Conservation (phyloP, 2,329 filamentous ascomycete genomes). For the Trichoderma oligosporum region DNA sequence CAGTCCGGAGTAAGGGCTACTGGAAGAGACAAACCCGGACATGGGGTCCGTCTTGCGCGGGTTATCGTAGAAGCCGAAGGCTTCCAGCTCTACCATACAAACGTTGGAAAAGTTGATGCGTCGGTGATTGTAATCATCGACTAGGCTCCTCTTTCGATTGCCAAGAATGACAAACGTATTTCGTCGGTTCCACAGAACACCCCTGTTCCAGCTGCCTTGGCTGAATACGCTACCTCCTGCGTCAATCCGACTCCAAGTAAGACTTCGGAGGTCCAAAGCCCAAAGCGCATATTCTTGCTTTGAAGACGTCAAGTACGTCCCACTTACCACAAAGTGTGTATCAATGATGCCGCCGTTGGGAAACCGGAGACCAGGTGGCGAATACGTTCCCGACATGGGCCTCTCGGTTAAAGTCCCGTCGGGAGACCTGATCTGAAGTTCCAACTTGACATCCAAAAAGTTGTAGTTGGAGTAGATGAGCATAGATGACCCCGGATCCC, state of each 20-base stretch:
- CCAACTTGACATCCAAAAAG: constrained; percentile 93
- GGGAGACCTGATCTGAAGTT: constrained; percentile 80
- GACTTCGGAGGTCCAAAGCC: constrained; percentile 81
- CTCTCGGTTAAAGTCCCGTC: constrained; percentile 84
- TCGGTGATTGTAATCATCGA: constrained; percentile 97
- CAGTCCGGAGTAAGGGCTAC: constrained; percentile 60
- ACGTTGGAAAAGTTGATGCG: constrained; percentile 97
- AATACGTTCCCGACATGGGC: constrained; percentile 81
- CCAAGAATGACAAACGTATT: constrained; percentile 96
- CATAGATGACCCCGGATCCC: constrained; percentile 67
- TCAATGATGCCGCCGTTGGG: constrained; percentile 95
- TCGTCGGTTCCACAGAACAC: constrained; percentile 85
- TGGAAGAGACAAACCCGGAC: constrained; percentile 81
- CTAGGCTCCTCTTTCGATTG: constrained; percentile 86
- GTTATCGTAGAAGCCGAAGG: constrained; percentile 96
- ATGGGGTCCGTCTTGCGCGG: constrained; percentile 73
- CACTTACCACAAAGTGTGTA: constrained; percentile 94
- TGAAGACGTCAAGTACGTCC: constrained; percentile 93
- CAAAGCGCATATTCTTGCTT: constrained; percentile 98
- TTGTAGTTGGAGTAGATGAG: constrained; percentile 99
- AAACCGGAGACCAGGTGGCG: constrained; percentile 88
- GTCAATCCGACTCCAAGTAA: constrained; percentile 95
- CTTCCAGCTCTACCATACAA: constrained; percentile 94
- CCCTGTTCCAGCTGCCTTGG: constrained; percentile 96
- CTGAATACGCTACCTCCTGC: constrained; percentile 91